Evolutionary conservation across 1,284 basidiomycete species (phyloP).

Genomic region (Pseudozyma tsukubaensis): DNA sequence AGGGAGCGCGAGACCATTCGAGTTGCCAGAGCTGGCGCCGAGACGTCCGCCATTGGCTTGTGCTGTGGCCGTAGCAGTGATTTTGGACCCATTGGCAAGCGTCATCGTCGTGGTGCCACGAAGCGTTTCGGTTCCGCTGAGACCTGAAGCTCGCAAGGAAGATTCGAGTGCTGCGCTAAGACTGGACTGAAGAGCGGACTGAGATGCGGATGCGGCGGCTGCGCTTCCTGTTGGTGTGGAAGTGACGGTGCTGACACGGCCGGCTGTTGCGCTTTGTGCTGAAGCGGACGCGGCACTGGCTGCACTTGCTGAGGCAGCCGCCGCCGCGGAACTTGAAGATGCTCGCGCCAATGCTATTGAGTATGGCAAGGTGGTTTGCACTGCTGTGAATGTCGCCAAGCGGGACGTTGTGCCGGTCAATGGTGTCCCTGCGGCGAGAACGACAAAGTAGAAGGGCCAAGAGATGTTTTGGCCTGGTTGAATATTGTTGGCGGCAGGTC

Average conservation of each 20-base stretch:
- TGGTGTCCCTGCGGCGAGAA: constrained; percentile 41
- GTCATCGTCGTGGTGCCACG: constrained; percentile 55
- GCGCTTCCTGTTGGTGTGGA: constrained; percentile 17
- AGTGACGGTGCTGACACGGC: constrained; percentile 8
- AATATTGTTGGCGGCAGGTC: constrained; percentile 49
- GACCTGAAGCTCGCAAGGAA: constrained; percentile 39
- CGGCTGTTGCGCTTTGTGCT: constrained; percentile 14
- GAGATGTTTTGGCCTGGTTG: constrained; percentile 55
- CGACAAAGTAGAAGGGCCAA: constrained; percentile 66
- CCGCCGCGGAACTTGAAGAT: constrained; percentile 29
- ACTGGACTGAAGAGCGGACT: constrained; percentile 54
- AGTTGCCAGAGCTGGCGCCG: constrained; percentile 13
- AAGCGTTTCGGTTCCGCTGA: constrained; percentile 59
- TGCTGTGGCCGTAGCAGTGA: constrained; percentile 59
- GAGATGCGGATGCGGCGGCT: constrained; percentile 39
- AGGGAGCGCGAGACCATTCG: constrained; percentile 48
- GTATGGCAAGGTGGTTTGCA: constrained; percentile 57
- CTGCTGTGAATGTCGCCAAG: constrained; percentile 51
- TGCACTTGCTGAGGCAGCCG: constrained; percentile 37
- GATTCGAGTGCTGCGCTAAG: constrained; percentile 52
- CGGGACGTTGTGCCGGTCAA: constrained; percentile 49
- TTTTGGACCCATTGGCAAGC: constrained; percentile 51
- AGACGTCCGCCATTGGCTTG: constrained; percentile 57
- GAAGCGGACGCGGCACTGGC: constrained; percentile 37
- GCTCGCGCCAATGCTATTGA: constrained; percentile 42